Evolutionary conservation across 164 flowering plant genomes (phyloP).

Genomic region (Magnolia officinalis): DNA sequence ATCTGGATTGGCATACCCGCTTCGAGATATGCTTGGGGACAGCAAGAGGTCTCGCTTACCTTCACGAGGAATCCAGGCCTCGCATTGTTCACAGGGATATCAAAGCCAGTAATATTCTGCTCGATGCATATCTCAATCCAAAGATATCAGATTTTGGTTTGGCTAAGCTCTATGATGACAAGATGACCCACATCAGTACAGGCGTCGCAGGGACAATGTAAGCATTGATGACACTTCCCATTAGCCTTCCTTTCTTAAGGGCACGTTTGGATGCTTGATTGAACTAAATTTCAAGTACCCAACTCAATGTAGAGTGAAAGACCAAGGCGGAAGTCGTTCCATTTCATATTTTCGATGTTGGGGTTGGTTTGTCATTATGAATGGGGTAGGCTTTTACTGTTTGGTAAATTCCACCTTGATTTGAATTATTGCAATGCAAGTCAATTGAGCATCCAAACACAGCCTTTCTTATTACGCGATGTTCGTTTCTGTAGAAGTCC

Average conservation of each 20-base stretch:
- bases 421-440: neutral
- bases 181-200: slow-evolving; percentile 20
- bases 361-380: too few species aligned
- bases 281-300: neutral
- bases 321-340: too few species aligned
- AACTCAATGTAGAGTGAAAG: too few species aligned
- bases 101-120: slow-evolving; percentile 78
- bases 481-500: neutral
- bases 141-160: slow-evolving; percentile 25
- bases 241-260: neutral
- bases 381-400: too few species aligned
- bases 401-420: neutral
- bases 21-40: slow-evolving; percentile 62
- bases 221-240: neutral
- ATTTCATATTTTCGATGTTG: too few species aligned
- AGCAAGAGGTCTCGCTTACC: slow-evolving; percentile 74
- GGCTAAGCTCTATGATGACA: slow-evolving; percentile 22
- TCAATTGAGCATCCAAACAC: too few species aligned
- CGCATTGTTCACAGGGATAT: slow-evolving; percentile 76
- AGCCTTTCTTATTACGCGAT: neutral
- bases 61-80: slow-evolving; percentile 68
- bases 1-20: slow-evolving; percentile 63
- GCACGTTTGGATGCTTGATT: too few species aligned
- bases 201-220: slow-evolving; percentile 25
- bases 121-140: slow-evolving; percentile 30